Conservation (phyloP, 345 rosid genomes). For the Microcos paniculata region DNA sequence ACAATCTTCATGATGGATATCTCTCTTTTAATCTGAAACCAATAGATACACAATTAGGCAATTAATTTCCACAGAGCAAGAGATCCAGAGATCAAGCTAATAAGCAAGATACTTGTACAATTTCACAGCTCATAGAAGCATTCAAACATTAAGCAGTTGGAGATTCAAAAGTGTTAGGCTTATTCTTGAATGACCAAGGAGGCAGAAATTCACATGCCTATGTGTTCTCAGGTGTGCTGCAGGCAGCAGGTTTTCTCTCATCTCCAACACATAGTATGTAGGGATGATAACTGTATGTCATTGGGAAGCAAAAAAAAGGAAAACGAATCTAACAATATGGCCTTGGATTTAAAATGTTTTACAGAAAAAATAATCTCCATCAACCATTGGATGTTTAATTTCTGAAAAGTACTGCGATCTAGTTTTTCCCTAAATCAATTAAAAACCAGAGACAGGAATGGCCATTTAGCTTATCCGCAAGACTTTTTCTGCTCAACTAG, state of each 20-base stretch:
- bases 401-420: not conserved
- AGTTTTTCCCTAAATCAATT: not conserved
- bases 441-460: not conserved
- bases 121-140: not conserved
- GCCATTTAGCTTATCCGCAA: not conserved
- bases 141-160: not conserved
- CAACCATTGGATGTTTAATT: not conserved
- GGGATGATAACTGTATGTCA: no score
- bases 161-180: not conserved
- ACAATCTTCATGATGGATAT: constrained; percentile 93
- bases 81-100: not conserved
- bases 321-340: not conserved
- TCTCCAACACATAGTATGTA: not conserved
- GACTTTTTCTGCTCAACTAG: not conserved
- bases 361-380: not conserved
- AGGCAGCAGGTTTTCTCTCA: not conserved
- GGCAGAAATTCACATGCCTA: not conserved
- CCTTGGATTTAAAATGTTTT: not conserved
- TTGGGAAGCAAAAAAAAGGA: no score
- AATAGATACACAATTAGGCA: not conserved
- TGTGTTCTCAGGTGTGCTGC: not conserved
- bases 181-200: not conserved
- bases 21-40: constrained; percentile 76
- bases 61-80: not conserved
- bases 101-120: not conserved